phyloP scores from a whole-genome alignment of 2,329 filamentous ascomycete genomes.

The Claviceps cyperi region DNA sequence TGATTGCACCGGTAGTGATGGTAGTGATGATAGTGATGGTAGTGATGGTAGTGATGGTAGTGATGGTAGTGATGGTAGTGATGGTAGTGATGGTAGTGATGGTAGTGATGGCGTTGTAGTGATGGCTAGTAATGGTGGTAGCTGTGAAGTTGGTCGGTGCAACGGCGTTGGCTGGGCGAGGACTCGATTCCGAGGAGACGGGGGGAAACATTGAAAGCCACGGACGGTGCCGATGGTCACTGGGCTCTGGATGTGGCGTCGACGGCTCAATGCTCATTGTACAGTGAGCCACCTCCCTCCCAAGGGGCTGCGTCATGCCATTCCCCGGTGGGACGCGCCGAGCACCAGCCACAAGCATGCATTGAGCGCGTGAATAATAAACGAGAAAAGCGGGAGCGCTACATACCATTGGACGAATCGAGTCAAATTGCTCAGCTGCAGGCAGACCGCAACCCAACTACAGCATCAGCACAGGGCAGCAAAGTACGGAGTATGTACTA shows the following conservation, averaged over 20 bases:
- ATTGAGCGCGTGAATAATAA: no score
- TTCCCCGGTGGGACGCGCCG: no score
- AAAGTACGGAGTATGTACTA: no score
- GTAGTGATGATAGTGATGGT: background rate
- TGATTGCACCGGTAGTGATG: background rate
- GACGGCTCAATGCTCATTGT: background rate
- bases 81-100: background rate
- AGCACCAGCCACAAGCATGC: no score
- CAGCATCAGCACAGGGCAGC: no score
- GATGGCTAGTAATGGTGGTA: background rate
- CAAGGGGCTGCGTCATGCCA: no score
- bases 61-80: background rate
- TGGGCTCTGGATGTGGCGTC: background rate
- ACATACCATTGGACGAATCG: no score
- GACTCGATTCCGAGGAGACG: background rate
- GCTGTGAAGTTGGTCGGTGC: background rate
- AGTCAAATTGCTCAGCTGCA: no score
- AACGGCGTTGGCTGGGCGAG: constrained; percentile 3
- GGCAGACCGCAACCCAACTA: no score
- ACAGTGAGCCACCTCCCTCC: no score
- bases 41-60: background rate
- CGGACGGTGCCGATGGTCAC: background rate
- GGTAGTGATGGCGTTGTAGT: background rate
- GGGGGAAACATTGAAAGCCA: background rate
- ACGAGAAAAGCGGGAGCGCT: no score